Conservation (phyloP, 208 protist species). For the Trypanosoma avium region DNA sequence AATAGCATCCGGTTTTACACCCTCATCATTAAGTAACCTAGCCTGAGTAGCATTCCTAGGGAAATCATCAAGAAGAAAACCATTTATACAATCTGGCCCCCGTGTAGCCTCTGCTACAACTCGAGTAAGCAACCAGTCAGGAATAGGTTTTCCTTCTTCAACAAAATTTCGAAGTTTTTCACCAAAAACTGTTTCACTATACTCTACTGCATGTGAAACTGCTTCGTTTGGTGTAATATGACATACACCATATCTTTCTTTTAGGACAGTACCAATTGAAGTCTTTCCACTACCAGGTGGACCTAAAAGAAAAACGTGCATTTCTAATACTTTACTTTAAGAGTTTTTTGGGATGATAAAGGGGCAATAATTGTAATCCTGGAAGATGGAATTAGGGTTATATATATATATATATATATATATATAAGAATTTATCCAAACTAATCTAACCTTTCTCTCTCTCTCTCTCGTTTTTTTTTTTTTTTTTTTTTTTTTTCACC, state of each 20-base stretch:
- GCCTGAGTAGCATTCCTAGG: slow-evolving; percentile 78
- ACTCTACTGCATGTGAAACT: slow-evolving; percentile 66
- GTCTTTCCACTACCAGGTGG: slow-evolving; percentile 78
- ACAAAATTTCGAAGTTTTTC: slow-evolving; percentile 60
- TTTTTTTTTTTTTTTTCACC: too few species aligned
- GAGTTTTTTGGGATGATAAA: too few species aligned
- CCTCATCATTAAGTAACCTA: slow-evolving; percentile 48
- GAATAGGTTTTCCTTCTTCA: slow-evolving; percentile 62
- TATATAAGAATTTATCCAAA: too few species aligned
- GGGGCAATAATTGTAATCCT: too few species aligned
- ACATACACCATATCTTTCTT: slow-evolving; percentile 87
- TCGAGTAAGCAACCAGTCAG: slow-evolving; percentile 63
- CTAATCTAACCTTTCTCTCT: too few species aligned
- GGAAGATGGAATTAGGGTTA: too few species aligned
- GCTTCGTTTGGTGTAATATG: slow-evolving; percentile 71
- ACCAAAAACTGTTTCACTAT: slow-evolving; percentile 29
- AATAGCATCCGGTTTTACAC: slow-evolving; percentile 57
- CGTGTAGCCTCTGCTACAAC: slow-evolving; percentile 69
- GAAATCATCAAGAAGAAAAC: slow-evolving; percentile 91
- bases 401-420: too few species aligned
- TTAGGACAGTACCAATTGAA: slow-evolving; percentile 71
- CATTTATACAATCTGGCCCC: slow-evolving; percentile 81
- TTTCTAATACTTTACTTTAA: too few species aligned
- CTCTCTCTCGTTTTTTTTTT: too few species aligned
- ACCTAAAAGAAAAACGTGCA: slow-evolving; percentile 80